Conservation (phyloP, 2,329 filamentous ascomycete genomes). For the Trematosphaeria pertusa region DNA sequence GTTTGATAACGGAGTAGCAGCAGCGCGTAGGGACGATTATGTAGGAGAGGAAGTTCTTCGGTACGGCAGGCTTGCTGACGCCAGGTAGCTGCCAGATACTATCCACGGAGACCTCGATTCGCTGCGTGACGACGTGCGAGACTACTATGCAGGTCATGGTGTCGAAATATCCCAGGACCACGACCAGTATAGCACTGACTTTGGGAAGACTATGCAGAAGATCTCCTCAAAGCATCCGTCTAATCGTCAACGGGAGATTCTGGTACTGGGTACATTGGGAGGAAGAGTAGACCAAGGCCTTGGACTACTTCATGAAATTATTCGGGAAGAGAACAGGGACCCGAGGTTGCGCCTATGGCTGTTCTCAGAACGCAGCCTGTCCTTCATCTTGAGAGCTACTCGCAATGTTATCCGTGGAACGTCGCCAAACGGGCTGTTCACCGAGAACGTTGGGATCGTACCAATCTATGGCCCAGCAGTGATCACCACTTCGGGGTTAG, state of each 20-base stretch:
- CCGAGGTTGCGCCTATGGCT: conserved; percentile 69
- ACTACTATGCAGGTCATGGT: conserved; percentile 69
- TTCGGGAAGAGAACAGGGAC: conserved; percentile 55
- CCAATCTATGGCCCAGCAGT: conserved; percentile 78
- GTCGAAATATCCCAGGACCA: conserved; percentile 71
- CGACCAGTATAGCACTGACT: conserved; percentile 92
- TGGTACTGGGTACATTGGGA: conserved; percentile 83
- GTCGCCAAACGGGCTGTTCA: conserved; percentile 62
- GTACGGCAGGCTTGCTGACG: conserved; percentile 24
- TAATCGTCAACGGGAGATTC: conserved; percentile 62
- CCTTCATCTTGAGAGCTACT: conserved; percentile 77
- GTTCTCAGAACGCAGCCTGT: conserved; percentile 80
- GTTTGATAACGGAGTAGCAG: conserved; percentile 41
- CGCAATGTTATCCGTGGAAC: conserved; percentile 72
- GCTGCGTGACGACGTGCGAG: conserved; percentile 65
- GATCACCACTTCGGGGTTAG: conserved; percentile 81
- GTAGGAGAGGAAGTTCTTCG: conserved; percentile 30
- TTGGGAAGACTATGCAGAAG: conserved; percentile 77
- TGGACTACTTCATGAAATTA: conserved; percentile 86
- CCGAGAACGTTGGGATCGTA: conserved; percentile 83
- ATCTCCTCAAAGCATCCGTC: conserved; percentile 54
- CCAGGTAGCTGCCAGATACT: conserved; percentile 54
- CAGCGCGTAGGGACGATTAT: conserved; percentile 32
- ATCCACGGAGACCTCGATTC: conserved; percentile 96
- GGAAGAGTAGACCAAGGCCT: conserved; percentile 93